Evolutionary conservation across 148 eudicot genomes (phyloP).

Genomic region (Cornus controversa): DNA sequence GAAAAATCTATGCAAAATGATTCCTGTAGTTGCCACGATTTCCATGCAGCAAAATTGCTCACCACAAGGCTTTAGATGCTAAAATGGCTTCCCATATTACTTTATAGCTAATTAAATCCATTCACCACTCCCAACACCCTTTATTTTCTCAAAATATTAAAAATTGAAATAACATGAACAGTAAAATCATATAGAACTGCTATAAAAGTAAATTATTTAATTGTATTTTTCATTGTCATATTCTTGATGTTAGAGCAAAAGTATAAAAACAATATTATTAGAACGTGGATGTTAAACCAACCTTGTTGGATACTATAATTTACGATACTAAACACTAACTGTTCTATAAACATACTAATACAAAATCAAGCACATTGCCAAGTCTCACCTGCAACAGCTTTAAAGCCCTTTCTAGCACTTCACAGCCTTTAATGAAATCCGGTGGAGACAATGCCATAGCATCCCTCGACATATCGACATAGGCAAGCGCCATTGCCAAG

Average conservation of each 20-base stretch:
- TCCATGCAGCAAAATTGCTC: background rate
- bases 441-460: conserved; percentile 86
- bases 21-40: background rate
- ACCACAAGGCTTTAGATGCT: background rate
- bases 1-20: background rate
- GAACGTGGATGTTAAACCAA: background rate
- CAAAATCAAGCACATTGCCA: background rate
- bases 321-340: background rate
- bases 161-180: background rate
- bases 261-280: background rate
- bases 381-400: conserved; percentile 73
- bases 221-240: too few species aligned
- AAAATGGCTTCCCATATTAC: background rate
- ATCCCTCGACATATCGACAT: conserved; percentile 90
- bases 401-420: conserved; percentile 80
- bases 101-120: background rate
- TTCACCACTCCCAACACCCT: background rate
- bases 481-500: conserved; percentile 86
- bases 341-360: background rate
- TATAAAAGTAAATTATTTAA: too few species aligned
- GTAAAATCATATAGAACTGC: background rate
- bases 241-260: too few species aligned
- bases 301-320: background rate
- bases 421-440: conserved; percentile 83
- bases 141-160: background rate